A percentile compares a stretch with the other conserved stretches of the same genome.
phyloP scores from a whole-genome alignment of 2,329 filamentous ascomycete species.

The Rhinocladiella mackenziei region DNA sequence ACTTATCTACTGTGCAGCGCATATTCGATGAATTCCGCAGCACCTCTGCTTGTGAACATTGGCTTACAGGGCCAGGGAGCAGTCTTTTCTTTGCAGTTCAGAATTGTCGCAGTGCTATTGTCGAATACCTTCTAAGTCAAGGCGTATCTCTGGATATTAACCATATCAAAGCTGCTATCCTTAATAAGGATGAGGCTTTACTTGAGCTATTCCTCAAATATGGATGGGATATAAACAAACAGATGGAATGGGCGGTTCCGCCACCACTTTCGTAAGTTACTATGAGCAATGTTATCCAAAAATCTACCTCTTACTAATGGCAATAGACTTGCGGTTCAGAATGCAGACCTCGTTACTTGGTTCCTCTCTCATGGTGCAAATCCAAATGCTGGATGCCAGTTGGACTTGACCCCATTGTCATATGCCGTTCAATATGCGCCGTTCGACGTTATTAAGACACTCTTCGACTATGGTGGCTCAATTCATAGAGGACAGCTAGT shows the following conservation, averaged over 20 bases:
- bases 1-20: not conserved
- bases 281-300: conserved; percentile 1
- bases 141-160: conserved; percentile 3
- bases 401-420: conserved; percentile 3
- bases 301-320: not conserved
- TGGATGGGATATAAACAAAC: conserved; percentile 3
- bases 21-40: conserved; percentile 2
- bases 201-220: conserved; percentile 2
- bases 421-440: conserved; percentile 8
- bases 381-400: conserved; percentile 3
- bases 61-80: conserved; percentile 3
- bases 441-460: conserved; percentile 4
- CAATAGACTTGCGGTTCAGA: conserved; percentile 1
- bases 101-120: not conserved
- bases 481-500: conserved; percentile 5
- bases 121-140: conserved; percentile 1
- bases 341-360: conserved; percentile 2
- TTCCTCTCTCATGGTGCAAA: conserved; percentile 7
- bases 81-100: conserved; percentile 1
- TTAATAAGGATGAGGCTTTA: not conserved
- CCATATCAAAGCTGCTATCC: conserved; percentile 1
- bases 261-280: not conserved
- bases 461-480: conserved; percentile 11
- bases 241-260: not conserved
- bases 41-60: conserved; percentile 4